Evolutionary conservation across 768 basidiomycete species (phyloP).

Genomic region (Boletus subcaerulescens): DNA sequence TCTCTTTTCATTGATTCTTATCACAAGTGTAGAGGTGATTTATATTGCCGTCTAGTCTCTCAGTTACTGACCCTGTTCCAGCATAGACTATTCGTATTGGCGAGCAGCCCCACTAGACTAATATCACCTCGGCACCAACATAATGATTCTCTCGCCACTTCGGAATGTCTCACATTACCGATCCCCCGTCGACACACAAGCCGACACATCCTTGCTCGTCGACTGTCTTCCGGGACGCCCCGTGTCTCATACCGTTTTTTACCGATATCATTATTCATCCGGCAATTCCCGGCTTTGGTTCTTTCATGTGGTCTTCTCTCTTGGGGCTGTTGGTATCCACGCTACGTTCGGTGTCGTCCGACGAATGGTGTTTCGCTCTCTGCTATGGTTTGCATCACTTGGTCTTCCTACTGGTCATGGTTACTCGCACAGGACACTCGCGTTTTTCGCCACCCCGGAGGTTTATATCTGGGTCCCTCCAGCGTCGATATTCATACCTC

Average conservation of each 20-base stretch:
- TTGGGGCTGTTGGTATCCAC: slow-evolving; percentile 29
- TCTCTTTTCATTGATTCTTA: slow-evolving; percentile 27
- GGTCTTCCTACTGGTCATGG: slow-evolving; percentile 35
- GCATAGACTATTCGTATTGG: slow-evolving; percentile 39
- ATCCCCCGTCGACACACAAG: neutral
- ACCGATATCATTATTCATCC: slow-evolving; percentile 43
- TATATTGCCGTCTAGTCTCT: neutral
- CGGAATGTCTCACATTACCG: slow-evolving; percentile 29
- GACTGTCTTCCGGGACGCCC: slow-evolving; percentile 18
- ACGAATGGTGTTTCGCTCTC: slow-evolving; percentile 31
- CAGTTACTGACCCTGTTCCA: slow-evolving; percentile 8
- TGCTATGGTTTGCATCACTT: slow-evolving; percentile 27
- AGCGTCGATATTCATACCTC: slow-evolving; percentile 48
- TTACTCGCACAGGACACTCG: slow-evolving; percentile 38
- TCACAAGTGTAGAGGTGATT: slow-evolving; percentile 42
- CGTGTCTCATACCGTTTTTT: slow-evolving; percentile 27
- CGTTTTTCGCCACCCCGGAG: slow-evolving; percentile 21
- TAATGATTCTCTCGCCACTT: slow-evolving; percentile 23
- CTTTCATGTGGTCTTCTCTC: slow-evolving; percentile 26
- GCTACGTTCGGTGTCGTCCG: slow-evolving; percentile 13
- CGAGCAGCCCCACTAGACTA: slow-evolving; percentile 36
- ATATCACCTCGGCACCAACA: slow-evolving; percentile 33
- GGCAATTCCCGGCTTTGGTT: slow-evolving; percentile 35
- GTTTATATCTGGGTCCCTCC: slow-evolving; percentile 31
- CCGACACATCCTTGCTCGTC: slow-evolving; percentile 5